Conservation (phyloP, 2,329 filamentous ascomycete genomes). For the Alternaria triticina region DNA sequence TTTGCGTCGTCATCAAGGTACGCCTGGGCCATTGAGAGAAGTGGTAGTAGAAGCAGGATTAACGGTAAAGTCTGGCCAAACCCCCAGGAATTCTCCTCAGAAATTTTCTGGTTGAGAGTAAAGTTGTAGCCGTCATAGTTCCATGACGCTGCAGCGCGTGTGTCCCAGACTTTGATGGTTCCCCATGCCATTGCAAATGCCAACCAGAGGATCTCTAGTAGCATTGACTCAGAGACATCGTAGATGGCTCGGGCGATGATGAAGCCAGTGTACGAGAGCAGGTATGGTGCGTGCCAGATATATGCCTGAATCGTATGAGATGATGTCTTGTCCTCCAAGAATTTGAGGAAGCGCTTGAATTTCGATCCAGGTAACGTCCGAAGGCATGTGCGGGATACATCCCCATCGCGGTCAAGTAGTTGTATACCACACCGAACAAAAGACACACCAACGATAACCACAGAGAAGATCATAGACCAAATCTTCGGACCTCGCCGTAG, state of each 20-base stretch:
- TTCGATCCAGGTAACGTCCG: conserved; percentile 20
- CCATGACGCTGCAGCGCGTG: conserved; percentile 13
- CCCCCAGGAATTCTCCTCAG: conserved; percentile 29
- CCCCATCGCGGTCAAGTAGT: conserved; percentile 24
- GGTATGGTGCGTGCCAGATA: conserved; percentile 15
- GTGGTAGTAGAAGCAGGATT: conserved; percentile 28
- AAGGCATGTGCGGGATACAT: conserved; percentile 18
- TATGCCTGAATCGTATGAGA: conserved; percentile 1
- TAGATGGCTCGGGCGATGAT: conserved; percentile 13
- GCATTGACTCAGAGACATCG: conserved; percentile 30
- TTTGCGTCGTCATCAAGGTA: conserved; percentile 35
- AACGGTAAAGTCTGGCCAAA: conserved; percentile 38
- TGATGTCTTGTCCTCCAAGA: conserved; percentile 12
- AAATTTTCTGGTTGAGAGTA: conserved; percentile 10
- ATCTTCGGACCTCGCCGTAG: conserved; percentile 19
- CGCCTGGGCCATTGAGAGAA: conserved; percentile 30
- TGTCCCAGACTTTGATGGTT: conserved; percentile 32
- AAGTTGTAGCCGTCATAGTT: conserved; percentile 15
- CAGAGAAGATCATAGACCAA: conserved; percentile 34
- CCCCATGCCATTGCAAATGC: conserved; percentile 35
- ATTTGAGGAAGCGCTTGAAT: conserved; percentile 15
- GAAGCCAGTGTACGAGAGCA: conserved; percentile 18
- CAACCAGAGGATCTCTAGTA: conserved; percentile 33
- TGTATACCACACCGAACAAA: conserved; percentile 28
- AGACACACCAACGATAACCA: conserved; percentile 25